Conservation (phyloP, 352 stramenopile genomes). For the Globisporangium ultimum region DNA sequence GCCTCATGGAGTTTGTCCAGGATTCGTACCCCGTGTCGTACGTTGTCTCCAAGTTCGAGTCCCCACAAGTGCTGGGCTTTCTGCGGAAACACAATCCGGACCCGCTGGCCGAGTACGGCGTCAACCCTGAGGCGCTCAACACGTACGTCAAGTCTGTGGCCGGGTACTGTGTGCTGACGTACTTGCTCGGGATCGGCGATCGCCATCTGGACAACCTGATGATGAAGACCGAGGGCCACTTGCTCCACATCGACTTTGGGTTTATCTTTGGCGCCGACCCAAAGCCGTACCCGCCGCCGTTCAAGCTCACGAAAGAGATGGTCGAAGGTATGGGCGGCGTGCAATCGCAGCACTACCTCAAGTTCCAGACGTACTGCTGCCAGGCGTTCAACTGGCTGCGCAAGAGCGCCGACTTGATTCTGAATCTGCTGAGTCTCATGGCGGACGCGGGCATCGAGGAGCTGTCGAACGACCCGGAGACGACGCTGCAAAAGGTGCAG, state of each 20-base stretch:
- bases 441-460: conserved; percentile 97
- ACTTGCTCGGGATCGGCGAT: conserved; percentile 99
- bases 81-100: conserved; percentile 86
- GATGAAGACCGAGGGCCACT: conserved; percentile 93
- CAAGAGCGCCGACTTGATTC: conserved; percentile 96
- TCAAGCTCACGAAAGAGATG: conserved; percentile 98
- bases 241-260: conserved; percentile 99
- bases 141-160: conserved; percentile 98
- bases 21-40: conserved; percentile 95
- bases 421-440: conserved; percentile 99
- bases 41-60: conserved; percentile 94
- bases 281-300: conserved; percentile 98
- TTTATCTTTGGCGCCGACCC: conserved; percentile 99
- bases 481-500: conserved; percentile 89
- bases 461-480: conserved; percentile 80
- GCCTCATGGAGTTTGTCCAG: conserved; percentile 97
- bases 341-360: conserved; percentile 89
- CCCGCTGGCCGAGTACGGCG: conserved; percentile 76
- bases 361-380: conserved; percentile 93
- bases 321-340: conserved; percentile 95
- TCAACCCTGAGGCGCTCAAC: conserved; percentile 91
- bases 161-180: conserved; percentile 99
- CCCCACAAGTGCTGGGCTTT: conserved; percentile 90
- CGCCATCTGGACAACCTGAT: conserved; percentile 99
- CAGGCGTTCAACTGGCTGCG: conserved; percentile 94